phyloP scores from a whole-genome alignment of 2,329 filamentous ascomycete genomes.

The Claviceps spartinae region DNA sequence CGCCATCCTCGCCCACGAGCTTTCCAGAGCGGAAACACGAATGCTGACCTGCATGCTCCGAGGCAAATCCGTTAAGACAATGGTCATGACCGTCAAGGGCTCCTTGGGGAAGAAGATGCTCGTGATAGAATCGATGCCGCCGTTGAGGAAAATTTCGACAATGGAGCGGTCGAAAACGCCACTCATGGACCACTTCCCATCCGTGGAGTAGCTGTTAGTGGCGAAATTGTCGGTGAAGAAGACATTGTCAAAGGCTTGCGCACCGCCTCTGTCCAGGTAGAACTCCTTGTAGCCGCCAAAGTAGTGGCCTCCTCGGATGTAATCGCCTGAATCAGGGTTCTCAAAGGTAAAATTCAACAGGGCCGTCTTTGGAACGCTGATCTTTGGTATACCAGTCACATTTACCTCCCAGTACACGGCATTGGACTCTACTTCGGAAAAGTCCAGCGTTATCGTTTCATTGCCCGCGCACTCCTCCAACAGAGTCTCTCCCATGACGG shows the following conservation, averaged over 20 bases:
- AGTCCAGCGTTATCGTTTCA: constrained; percentile 34
- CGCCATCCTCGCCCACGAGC: too few species aligned
- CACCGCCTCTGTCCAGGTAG: neutral
- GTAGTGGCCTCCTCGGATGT: too few species aligned
- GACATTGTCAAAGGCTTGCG: constrained; percentile 15
- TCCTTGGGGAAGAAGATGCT: constrained; percentile 6
- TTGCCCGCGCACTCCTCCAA: constrained; percentile 33
- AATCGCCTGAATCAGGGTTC: constrained; percentile 10
- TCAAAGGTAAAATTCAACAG: constrained; percentile 17
- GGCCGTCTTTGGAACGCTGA: constrained; percentile 9
- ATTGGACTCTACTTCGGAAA: constrained; percentile 32
- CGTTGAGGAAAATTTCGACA: constrained; percentile 21
- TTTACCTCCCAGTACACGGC: constrained; percentile 42
- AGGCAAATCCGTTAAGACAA: constrained; percentile 11
- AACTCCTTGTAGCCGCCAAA: too few species aligned
- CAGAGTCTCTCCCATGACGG: constrained; percentile 32
- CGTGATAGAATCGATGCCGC: constrained; percentile 20
- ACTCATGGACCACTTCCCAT: constrained; percentile 15
- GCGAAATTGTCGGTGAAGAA: constrained; percentile 22
- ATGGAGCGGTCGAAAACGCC: constrained; percentile 23
- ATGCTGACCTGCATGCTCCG: constrained; percentile 1
- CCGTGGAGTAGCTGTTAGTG: constrained; percentile 7
- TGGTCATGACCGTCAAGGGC: constrained; percentile 12
- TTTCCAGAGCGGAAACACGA: too few species aligned
- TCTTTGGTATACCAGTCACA: constrained; percentile 25